Evolutionary conservation across 2,329 filamentous ascomycete species (phyloP).

Genomic region (Scytalidium sp.): DNA sequence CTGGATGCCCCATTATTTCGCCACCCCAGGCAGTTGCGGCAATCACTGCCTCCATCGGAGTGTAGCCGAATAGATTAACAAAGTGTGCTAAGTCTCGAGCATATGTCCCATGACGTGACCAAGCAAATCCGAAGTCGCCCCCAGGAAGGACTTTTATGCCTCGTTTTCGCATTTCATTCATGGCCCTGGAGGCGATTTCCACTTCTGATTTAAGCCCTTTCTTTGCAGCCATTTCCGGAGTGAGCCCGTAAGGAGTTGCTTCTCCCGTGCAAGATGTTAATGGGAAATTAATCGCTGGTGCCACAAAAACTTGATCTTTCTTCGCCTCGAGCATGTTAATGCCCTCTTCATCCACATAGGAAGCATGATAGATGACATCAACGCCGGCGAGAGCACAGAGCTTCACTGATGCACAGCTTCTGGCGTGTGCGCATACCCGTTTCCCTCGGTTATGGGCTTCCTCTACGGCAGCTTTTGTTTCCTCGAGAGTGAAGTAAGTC

Average conservation of each 20-base stretch:
- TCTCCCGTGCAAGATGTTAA: constrained; percentile 27
- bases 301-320: constrained; percentile 37
- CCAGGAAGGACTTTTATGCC: constrained; percentile 44
- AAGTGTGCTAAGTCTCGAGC: constrained; percentile 45
- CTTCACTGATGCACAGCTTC: constrained; percentile 41
- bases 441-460: constrained; percentile 39
- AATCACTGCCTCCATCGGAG: constrained; percentile 39
- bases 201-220: too few species aligned
- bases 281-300: constrained; percentile 41
- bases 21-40: constrained; percentile 38
- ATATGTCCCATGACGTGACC: constrained; percentile 46
- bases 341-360: too few species aligned
- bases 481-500: constrained; percentile 42
- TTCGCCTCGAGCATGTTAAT: too few species aligned
- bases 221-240: too few species aligned
- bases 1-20: constrained; percentile 37
- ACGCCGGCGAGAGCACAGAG: too few species aligned
- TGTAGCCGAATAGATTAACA: constrained; percentile 41
- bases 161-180: constrained; percentile 42
- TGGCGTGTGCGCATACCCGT: constrained; percentile 41
- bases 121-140: constrained; percentile 45
- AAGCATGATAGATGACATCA: too few species aligned
- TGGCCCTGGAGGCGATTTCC: constrained; percentile 33
- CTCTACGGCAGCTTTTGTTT: constrained; percentile 45
- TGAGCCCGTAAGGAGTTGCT: constrained; percentile 41